phyloP scores from a whole-genome alignment of 345 rosid species.

The Pugionium dolabratum region DNA sequence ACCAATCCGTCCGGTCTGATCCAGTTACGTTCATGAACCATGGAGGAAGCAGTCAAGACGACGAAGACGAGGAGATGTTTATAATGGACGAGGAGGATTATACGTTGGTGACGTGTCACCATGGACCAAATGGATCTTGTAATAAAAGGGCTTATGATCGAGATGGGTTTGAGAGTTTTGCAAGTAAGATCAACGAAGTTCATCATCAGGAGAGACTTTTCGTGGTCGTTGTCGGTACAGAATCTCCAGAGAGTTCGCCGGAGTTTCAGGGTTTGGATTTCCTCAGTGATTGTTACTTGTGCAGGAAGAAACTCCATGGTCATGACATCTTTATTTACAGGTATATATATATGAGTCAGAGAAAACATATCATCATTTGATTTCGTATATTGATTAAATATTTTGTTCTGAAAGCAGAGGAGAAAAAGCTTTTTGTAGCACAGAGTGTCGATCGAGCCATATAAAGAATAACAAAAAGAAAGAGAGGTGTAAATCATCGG shows the following conservation, averaged over 20 bases:
- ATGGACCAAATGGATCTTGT: conserved; percentile 48
- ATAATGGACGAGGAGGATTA: conserved; percentile 61
- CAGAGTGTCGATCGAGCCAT: conserved; percentile 70
- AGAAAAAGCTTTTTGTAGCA: conserved; percentile 83
- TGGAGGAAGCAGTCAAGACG: conserved; percentile 34
- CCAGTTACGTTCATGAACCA: conserved; percentile 45
- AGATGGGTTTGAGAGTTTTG: conserved; percentile 42
- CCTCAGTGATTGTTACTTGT: conserved; percentile 54
- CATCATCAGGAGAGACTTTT: conserved; percentile 14
- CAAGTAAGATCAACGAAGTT: conserved; percentile 25
- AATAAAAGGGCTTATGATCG: conserved; percentile 54
- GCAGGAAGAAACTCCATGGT: conserved; percentile 72
- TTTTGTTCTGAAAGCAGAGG: conserved; percentile 49
- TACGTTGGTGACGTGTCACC: conserved; percentile 61
- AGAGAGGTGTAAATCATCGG: conserved; percentile 61
- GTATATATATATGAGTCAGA: conserved; percentile 38
- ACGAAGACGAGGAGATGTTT: conserved; percentile 45
- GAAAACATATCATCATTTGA: background rate
- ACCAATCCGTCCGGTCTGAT: conserved; percentile 37
- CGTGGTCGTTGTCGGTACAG: conserved; percentile 28
- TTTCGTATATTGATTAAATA: background rate
- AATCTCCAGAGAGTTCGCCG: conserved; percentile 21
- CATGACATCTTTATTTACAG: conserved; percentile 84
- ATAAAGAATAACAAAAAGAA: conserved; percentile 63
- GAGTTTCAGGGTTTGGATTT: conserved; percentile 46